phyloP scores from a whole-genome alignment of 2,329 filamentous ascomycete species.

The Gliomastix tumulicola region DNA sequence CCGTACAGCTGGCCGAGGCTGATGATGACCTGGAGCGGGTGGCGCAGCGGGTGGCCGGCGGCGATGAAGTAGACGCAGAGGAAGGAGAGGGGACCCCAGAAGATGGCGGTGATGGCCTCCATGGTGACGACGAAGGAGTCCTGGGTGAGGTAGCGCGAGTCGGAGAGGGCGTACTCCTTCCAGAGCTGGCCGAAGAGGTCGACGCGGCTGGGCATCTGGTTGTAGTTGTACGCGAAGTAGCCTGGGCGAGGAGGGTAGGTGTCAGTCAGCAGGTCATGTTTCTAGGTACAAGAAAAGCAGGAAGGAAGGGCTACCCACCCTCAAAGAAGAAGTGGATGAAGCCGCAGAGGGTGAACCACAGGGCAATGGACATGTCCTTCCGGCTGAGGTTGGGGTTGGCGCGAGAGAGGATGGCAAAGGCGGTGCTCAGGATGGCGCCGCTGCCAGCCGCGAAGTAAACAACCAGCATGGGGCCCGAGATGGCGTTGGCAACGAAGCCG shows the following conservation, averaged over 20 bases:
- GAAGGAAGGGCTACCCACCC: conserved; percentile 14
- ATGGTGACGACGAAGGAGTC: conserved; percentile 49
- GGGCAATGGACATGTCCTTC: conserved; percentile 49
- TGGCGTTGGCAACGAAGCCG: conserved; percentile 60
- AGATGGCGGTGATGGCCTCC: conserved; percentile 44
- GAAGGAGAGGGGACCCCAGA: conserved; percentile 48
- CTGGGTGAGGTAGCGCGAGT: conserved; percentile 46
- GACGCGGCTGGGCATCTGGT: conserved; percentile 27
- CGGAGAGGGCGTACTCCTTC: conserved; percentile 52
- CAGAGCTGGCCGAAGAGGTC: conserved; percentile 46
- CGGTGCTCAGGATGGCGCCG: conserved; percentile 47
- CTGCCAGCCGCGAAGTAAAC: conserved; percentile 51
- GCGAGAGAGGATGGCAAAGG: conserved; percentile 44
- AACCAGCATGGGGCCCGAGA: conserved; percentile 51
- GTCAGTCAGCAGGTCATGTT: too few species aligned
- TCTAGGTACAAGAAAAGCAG: not conserved
- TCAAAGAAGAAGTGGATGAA: conserved; percentile 37
- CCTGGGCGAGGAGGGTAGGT: conserved; percentile 26
- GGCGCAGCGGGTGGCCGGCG: conserved; percentile 33
- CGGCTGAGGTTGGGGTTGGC: conserved; percentile 43
- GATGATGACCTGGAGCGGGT: conserved; percentile 40
- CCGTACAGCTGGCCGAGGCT: conserved; percentile 44
- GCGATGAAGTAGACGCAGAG: conserved; percentile 35
- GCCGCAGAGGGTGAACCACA: conserved; percentile 73
- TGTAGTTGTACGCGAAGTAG: conserved; percentile 39